Evolutionary conservation across 208 protist genomes (phyloP), one percentile per base, ranked within the genome.

Genomic region (Acanthamoeba quina): DNA sequence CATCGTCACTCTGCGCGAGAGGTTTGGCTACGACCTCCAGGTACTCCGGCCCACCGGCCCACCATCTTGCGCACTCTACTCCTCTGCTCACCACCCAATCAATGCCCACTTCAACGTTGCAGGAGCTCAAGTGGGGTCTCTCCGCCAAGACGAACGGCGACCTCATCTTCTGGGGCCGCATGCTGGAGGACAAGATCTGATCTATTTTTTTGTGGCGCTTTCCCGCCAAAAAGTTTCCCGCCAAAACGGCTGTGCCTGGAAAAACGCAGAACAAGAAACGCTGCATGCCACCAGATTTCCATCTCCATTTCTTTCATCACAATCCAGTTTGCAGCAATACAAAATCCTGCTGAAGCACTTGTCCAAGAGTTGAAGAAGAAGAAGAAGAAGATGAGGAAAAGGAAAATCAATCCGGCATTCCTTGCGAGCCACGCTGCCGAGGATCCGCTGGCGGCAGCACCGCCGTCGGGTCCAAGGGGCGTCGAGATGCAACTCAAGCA

Each of bases 1-100:
- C 24, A 91, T 91, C n/a, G 62, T 91, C 85, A 68, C 85, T 7
- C 21, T 91, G 24, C 21, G 44, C 26, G 64, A 91, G 85, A 10
- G 85, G 21, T 91, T 91, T 49, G 85, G 85, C 34, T 74, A 58
- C 54, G 85, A 91, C 19, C 64, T 91, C 11, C 31, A 91, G 85
- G 85, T 72, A 76, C 68, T 41, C n/a, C 66, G 5, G 31, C 37
- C n/a, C n/a, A n/a, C 37, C 2, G 37, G 37, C 37, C 37, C 37
- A 41, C 37, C 37, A 7, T 24, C 37, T 24, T 41, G 7, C 6
- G 0, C 37, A 21, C n/a, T 76, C 19, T 41, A n/a, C 68, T 76
- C 37, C 21, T 31, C 24, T 21, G 5, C 58, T 62, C 58, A n/a
- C 58, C 15, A 83, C 4, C 44, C 34, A 29, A 3, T 5, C 13